Percentiles rank a stretch among this genome's conserved stretches.
phyloP scores from a whole-genome alignment of 495 filamentous ascomycete genomes.

The Amphirosellinia nigrospora region DNA sequence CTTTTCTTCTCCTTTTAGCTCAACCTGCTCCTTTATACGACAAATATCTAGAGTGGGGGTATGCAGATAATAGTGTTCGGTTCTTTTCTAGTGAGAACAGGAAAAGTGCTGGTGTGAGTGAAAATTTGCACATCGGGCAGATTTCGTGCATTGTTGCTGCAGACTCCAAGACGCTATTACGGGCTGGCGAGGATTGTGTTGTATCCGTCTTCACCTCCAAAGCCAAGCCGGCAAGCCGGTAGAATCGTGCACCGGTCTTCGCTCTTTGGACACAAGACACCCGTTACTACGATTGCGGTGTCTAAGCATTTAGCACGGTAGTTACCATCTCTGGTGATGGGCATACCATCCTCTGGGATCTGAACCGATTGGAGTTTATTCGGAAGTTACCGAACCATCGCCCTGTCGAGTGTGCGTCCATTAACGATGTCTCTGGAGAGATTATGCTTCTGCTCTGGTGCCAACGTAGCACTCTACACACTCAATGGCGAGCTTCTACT shows the following conservation, averaged over 20 bases:
- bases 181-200: slow-evolving; percentile 84
- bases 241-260: slow-evolving; percentile 80
- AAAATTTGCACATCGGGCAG: slow-evolving; percentile 90
- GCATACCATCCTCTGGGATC: slow-evolving; percentile 87
- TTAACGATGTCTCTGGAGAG: slow-evolving; percentile 89
- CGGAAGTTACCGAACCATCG: slow-evolving; percentile 66
- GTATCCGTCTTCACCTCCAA: slow-evolving; percentile 78
- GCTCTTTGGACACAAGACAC: slow-evolving; percentile 85
- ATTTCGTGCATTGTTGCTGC: slow-evolving; percentile 81
- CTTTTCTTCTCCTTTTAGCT: slow-evolving; percentile 81
- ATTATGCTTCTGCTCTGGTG: slow-evolving; percentile 85
- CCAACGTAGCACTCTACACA: slow-evolving; percentile 77
- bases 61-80: slow-evolving; percentile 87
- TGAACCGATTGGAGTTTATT: slow-evolving; percentile 87
- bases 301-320: slow-evolving; percentile 84
- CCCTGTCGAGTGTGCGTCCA: slow-evolving; percentile 71
- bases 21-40: slow-evolving; percentile 85
- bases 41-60: slow-evolving; percentile 95
- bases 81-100: slow-evolving; percentile 83
- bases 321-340: slow-evolving; percentile 83
- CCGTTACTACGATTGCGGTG: slow-evolving; percentile 80
- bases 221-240: slow-evolving; percentile 65
- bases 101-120: slow-evolving; percentile 76
- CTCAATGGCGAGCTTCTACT: slow-evolving; percentile 85
- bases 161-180: slow-evolving; percentile 91